Base-by-base conservation (phyloP, 2,329 filamentous ascomycete genomes). In the Trichoderma koningii region DNA sequence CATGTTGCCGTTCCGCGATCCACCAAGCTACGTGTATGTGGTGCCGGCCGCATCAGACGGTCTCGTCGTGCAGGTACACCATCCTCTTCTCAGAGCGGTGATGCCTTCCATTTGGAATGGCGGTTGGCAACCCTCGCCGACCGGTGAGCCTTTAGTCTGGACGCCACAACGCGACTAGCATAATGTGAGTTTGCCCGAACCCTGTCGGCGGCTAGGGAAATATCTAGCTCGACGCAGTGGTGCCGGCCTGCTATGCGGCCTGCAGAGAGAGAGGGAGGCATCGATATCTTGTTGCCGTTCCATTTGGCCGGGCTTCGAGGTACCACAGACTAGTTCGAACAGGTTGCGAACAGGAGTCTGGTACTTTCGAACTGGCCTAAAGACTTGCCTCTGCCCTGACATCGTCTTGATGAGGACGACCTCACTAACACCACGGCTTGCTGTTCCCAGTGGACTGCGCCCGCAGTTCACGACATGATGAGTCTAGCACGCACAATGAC, bases 101-200 rank as follows among this genome's bases (percentile, higher is more conserved):
- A 23, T 55, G 59, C 21, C 30, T 53, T 15, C 50, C 17, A 26
- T 63, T 26, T 28, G 23, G 48, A 38, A 61, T 44, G 59, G 50
- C 26, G 38, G 34, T n/a, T 21, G 30, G 17, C 50, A 23, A n/a
- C 59, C 41, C 50, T 23, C 38, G 59, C 41, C 63, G 45, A 55
- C 63, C 56, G 56, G 63, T 65, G 63, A 61, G 56, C 63, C 34
- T 47, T 65, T 53, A 52, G 63, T 50, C 52, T 52, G 57, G 63
- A 55, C 63, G 63, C 63, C 63, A 65, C 63, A 15, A 61, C 28
- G 57, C 55, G 42, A 41, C 63, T 65, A 65, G 56, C 45, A 61
- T 10, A 34, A 34, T 45, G 59, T 12, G 48, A 55, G 38, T 26
- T 19, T 47, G 50, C 15, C 48, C 48, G 51, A 21, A 28, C 57